A percentile compares a stretch with the other conserved stretches of the same genome.
These are phyloP conservation scores for Ilex asprella DNA, from an alignment of 257 asterid species.

Conservation along the genomic window DNA sequence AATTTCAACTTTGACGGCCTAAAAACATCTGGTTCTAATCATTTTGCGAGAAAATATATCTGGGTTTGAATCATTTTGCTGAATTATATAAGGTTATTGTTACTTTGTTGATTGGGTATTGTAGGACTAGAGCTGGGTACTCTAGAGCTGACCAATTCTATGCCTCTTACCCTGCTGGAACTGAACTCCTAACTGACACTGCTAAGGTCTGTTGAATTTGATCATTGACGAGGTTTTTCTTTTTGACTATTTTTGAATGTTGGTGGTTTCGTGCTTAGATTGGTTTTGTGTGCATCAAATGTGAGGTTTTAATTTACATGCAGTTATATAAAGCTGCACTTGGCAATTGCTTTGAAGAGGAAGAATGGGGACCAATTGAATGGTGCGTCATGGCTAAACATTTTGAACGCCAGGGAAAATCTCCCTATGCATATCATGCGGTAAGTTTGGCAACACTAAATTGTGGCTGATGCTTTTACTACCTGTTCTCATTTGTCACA, in stretches of 20 bases:
- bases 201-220: conserved; percentile 45
- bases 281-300: not conserved
- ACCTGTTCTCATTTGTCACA: too few species aligned
- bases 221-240: not conserved
- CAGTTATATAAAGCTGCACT: conserved; percentile 82
- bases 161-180: conserved; percentile 95
- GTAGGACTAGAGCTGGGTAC: conserved; percentile 90
- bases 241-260: too few species aligned
- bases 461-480: not conserved
- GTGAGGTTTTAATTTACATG: conserved; percentile 8
- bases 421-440: conserved; percentile 91
- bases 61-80: not conserved
- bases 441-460: conserved; percentile 40
- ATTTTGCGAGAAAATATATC: not conserved
- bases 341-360: conserved; percentile 73
- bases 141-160: conserved; percentile 91
- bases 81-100: not conserved
- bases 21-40: too few species aligned
- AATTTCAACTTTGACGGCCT: too few species aligned
- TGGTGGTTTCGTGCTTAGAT: too few species aligned
- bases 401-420: conserved; percentile 92
- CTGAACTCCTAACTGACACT: conserved; percentile 80
- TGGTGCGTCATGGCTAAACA: conserved; percentile 89
- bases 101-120: conserved; percentile 15
- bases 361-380: conserved; percentile 94